Evolutionary conservation across 306 rosid species (phyloP), one percentile per base, ranked within the genome.

Genomic region (Cercis canadensis): DNA sequence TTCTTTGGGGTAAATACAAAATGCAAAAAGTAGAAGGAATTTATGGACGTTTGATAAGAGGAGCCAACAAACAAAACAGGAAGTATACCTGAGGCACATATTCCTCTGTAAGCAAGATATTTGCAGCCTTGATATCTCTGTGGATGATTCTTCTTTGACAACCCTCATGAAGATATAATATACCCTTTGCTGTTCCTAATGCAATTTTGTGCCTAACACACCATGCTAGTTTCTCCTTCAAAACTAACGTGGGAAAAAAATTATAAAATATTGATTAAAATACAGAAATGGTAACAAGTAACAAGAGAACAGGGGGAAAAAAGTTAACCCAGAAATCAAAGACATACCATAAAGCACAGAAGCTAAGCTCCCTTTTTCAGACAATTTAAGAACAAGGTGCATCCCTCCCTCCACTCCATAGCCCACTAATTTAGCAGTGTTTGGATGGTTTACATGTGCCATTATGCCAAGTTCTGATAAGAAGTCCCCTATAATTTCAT

Each of bases 381-480:
- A 92, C 76, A 89, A 83, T 59, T 89, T 82, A 70, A 95, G 97
- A 68, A 95, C 96, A 19, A 95, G 77, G 80, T 86, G 83, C 96
- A 91, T 87, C 79, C 99, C 99, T 32, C 99, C 99, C 71, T 95
- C 92, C 39, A 92, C 88, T 2, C 99, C 97, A 81, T 91, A 92
- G 3, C 99, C 99, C 79, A 95, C 88, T 16, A 95, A 72, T 82
- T 84, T 90, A 8, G 96, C 91, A 32, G 97, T 92, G 56, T 95
- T 92, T 12, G 92, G 92, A 70, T 92, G 99, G 50, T 82, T 89
- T 46, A 95, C 89, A 72, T 92, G 97, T 0, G 83, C 99, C 96
- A 95, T 95, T 37, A 91, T 90, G 9, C 99, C 99, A 40, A 95
- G 87, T 76, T 95, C 97, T 70, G 89, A 78, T 65, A 95, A 79